Percentiles rank a stretch among this genome's conserved stretches.
These are phyloP conservation scores for Pythium phragmiticola DNA, from an alignment of 352 stramenopile genomes.

Conservation along the genomic window DNA sequence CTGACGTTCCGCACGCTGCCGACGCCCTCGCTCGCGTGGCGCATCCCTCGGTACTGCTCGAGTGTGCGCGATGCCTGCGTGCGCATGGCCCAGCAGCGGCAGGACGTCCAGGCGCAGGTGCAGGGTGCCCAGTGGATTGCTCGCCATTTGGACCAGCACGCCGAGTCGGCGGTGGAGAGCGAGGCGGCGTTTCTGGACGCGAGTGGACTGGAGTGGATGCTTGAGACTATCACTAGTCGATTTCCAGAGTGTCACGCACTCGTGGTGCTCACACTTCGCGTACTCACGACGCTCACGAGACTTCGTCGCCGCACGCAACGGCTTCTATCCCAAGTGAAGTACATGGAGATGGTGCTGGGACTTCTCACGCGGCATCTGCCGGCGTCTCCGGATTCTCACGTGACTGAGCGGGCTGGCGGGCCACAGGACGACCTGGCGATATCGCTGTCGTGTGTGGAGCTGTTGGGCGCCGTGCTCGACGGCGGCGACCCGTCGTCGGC, in stretches of 20 bases:
- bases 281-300: conserved; percentile 5
- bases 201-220: conserved; percentile 6
- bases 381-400: neutral
- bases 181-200: conserved; percentile 27
- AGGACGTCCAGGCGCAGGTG: conserved; percentile 31
- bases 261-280: conserved; percentile 3
- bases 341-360: conserved; percentile 5
- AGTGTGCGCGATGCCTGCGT: conserved; percentile 48
- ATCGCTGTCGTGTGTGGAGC: neutral
- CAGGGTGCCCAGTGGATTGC: conserved; percentile 56
- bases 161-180: conserved; percentile 4
- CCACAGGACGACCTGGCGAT: neutral
- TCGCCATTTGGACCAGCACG: conserved; percentile 35
- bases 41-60: conserved; percentile 41
- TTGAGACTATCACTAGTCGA: neutral
- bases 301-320: conserved; percentile 8
- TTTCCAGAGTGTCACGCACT: neutral
- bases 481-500: conserved; percentile 19
- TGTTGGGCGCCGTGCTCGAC: conserved; percentile 20
- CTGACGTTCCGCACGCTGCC: conserved; percentile 52
- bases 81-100: conserved; percentile 31
- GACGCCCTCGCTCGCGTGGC: conserved; percentile 54
- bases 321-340: conserved; percentile 11
- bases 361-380: conserved; percentile 20
- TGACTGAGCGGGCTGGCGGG: too few species aligned